Evolutionary conservation across 2,329 filamentous ascomycete genomes (phyloP).

Genomic region (Mycosphaerella sp.): DNA sequence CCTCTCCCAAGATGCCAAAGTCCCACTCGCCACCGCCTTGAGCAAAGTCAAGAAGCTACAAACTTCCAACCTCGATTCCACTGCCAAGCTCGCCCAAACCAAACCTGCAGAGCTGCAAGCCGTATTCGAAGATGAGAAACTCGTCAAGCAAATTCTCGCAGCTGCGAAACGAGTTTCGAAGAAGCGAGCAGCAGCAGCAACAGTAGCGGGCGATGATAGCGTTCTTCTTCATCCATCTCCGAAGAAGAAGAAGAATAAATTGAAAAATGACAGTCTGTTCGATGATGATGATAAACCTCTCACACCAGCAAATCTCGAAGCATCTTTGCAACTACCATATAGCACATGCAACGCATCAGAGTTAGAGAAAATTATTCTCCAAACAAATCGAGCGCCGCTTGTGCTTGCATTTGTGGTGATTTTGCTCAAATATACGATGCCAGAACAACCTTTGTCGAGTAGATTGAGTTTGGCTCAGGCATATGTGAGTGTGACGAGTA

Average conservation of each 20-base stretch:
- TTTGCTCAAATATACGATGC: slow-evolving; percentile 72
- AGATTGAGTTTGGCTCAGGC: slow-evolving; percentile 76
- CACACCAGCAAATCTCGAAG: slow-evolving; percentile 54
- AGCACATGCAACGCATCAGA: slow-evolving; percentile 52
- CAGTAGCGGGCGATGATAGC: slow-evolving; percentile 32
- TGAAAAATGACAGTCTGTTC: slow-evolving; percentile 26
- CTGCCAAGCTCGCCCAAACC: slow-evolving; percentile 46
- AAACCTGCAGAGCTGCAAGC: slow-evolving; percentile 40
- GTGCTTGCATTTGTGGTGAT: slow-evolving; percentile 73
- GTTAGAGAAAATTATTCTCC: slow-evolving; percentile 53
- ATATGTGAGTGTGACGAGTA: slow-evolving; percentile 73
- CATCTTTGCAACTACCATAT: slow-evolving; percentile 53
- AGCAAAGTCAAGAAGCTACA: slow-evolving; percentile 51
- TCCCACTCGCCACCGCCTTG: slow-evolving; percentile 51
- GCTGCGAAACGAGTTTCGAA: slow-evolving; percentile 52
- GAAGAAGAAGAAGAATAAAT: slow-evolving; percentile 31
- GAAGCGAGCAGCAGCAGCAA: slow-evolving; percentile 42
- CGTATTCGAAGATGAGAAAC: slow-evolving; percentile 48
- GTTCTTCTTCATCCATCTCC: slow-evolving; percentile 25
- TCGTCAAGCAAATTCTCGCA: slow-evolving; percentile 51
- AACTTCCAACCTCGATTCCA: slow-evolving; percentile 41
- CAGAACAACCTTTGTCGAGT: slow-evolving; percentile 77
- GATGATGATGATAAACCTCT: slow-evolving; percentile 20
- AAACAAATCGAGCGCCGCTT: slow-evolving; percentile 75
- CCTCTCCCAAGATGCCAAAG: slow-evolving; percentile 51